Evolutionary conservation across 805 yeast species (phyloP), one percentile per base, ranked within the genome.

Genomic region (Kluyveromyces nonfermentans): DNA sequence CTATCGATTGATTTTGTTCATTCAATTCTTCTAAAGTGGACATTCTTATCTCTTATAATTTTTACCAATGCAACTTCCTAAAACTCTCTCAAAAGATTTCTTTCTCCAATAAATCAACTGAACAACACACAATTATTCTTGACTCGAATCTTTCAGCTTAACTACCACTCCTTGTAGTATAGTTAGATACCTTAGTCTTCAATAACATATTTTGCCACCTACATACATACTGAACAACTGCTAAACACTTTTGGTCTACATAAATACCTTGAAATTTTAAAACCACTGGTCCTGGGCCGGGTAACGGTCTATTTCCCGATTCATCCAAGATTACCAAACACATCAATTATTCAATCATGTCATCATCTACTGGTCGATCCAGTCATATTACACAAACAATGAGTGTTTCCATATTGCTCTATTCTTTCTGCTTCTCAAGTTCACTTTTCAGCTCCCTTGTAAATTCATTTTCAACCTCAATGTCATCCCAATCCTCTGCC

Each of bases 401-500:
- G n/a, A n/a, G n/a, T n/a, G n/a, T n/a, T n/a, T n/a, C n/a, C n/a
- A n/a, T n/a, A n/a, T n/a, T n/a, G n/a, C n/a, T n/a, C n/a, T n/a
- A 47, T 41, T 49, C 52, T 37, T 46, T 53, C 44, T 57, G 54
- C 41, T 51, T 57, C 17, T 53, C 59, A 39, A 63, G 41, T 49
- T 64, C 80, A 46, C 65, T 70, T 75, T 80, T 79, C 60, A 90
- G 72, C 54, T 75, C 80, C 49, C 73, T 74, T 35, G 93, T 78
- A 66, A 90, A 93, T 51, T 86, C 87, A 57, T 89, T 97, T 47
- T 85, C 93, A 46, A 82, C 85, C 56, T 89, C 96, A 49, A 88
- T 95, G 61, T 90, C 94, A 53, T 85, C 97, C 98, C 98, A 90
- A 62, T 87, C 90, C 64, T 89, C 96, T 54, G 89, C 96, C 97